Evolutionary conservation across 148 eudicot genomes (phyloP).

Genomic region (Amaranthus hypochondriacus): DNA sequence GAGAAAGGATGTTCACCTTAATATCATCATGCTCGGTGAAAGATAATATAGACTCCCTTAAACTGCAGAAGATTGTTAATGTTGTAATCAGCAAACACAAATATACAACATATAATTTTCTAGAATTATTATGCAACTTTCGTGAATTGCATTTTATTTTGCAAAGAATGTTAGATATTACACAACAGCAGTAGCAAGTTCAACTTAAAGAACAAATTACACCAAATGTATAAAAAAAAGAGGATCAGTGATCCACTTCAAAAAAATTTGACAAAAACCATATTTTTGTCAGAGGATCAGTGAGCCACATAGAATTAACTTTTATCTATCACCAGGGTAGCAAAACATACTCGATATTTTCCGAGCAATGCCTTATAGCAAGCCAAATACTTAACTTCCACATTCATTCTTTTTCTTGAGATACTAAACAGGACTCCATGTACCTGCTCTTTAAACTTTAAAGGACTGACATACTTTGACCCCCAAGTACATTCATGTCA

Average conservation of each 20-base stretch:
- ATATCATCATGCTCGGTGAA: constrained; percentile 78
- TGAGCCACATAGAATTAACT: too few species aligned
- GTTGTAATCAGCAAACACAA: constrained; percentile 12
- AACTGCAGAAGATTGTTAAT: constrained; percentile 47
- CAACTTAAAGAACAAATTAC: neutral
- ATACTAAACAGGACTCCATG: neutral
- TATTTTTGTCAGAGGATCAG: too few species aligned
- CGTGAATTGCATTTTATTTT: neutral
- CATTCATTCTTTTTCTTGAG: neutral
- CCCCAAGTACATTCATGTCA: too few species aligned
- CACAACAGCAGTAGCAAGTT: neutral
- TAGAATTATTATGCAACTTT: neutral
- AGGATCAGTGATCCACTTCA: neutral
- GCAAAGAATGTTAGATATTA: neutral
- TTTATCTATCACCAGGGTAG: too few species aligned
- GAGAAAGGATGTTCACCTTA: constrained; percentile 44
- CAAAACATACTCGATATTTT: too few species aligned
- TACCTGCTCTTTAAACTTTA: neutral
- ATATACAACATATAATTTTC: constrained; percentile 15
- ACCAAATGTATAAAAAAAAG: neutral
- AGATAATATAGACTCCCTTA: constrained; percentile 65
- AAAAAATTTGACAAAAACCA: neutral
- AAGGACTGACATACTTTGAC: too few species aligned
- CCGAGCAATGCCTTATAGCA: neutral
- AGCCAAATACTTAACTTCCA: neutral